phyloP scores from a whole-genome alignment of 129 eudicot genomes.

The Helianthus tuberosus region DNA sequence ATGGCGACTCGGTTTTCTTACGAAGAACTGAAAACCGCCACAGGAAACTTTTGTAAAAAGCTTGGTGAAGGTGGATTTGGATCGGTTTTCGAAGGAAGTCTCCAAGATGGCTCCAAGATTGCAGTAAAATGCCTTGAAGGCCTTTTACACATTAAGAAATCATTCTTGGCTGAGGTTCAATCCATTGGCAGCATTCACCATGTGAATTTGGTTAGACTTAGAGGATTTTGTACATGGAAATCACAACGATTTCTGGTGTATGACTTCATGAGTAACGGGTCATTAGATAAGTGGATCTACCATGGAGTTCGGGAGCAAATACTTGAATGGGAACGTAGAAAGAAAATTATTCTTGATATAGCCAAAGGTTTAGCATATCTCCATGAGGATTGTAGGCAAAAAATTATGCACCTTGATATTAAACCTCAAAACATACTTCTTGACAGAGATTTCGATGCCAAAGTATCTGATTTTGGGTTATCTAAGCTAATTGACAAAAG shows the following conservation, averaged over 20 bases:
- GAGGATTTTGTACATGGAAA: not conserved
- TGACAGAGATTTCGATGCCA: too few species aligned
- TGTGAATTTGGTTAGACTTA: not conserved
- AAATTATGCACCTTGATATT: too few species aligned
- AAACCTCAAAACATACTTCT: too few species aligned
- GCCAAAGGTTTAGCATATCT: too few species aligned
- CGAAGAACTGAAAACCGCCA: constrained; percentile 36
- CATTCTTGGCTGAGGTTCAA: not conserved
- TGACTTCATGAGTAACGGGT: not conserved
- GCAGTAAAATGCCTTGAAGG: not conserved
- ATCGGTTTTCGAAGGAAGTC: not conserved
- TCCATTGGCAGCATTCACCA: not conserved
- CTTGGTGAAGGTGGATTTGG: constrained; percentile 41
- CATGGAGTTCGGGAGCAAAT: too few species aligned
- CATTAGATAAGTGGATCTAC: too few species aligned
- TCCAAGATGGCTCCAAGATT: not conserved
- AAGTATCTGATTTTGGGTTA: too few species aligned
- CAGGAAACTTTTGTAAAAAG: constrained; percentile 42
- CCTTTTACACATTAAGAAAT: too few species aligned
- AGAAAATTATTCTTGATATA: too few species aligned
- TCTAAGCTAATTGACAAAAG: too few species aligned
- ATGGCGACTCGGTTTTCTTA: constrained; percentile 39
- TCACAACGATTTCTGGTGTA: not conserved
- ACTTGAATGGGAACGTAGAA: too few species aligned
- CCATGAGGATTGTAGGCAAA: too few species aligned